phyloP scores from a whole-genome alignment of 352 stramenopile species.

The Globisporangium mamillatum region DNA sequence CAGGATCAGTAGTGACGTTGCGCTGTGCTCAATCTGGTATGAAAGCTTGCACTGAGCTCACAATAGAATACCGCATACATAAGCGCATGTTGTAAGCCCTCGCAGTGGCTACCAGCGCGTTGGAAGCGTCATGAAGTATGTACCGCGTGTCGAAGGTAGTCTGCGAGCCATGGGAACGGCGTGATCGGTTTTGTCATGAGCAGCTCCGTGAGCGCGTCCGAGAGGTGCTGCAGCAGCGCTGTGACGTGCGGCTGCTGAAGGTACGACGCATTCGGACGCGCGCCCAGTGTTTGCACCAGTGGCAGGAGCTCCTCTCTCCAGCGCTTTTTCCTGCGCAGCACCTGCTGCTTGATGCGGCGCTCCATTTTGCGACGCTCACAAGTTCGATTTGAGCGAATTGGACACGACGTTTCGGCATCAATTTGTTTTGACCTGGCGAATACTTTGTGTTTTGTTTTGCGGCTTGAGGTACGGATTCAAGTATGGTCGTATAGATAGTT shows the following conservation, averaged over 20 bases:
- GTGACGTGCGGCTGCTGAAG: constrained; percentile 30
- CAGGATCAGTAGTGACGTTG: constrained; percentile 37
- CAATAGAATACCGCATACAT: neutral
- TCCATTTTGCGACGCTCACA: constrained; percentile 1
- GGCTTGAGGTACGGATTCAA: neutral
- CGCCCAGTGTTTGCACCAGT: constrained; percentile 22
- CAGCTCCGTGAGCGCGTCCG: constrained; percentile 40
- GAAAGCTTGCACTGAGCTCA: constrained; percentile 49
- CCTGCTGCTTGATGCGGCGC: constrained; percentile 2
- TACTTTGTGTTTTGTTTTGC: neutral
- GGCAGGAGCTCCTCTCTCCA: constrained; percentile 31
- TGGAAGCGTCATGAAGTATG: neutral
- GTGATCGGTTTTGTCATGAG: constrained; percentile 44
- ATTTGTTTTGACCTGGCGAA: neutral
- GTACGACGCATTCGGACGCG: constrained; percentile 39
- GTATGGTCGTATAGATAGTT: neutral
- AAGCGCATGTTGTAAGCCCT: too few relatives aligned
- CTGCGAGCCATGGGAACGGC: constrained; percentile 51
- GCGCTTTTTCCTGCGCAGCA: constrained; percentile 20
- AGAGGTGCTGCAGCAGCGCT: constrained; percentile 50
- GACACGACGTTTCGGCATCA: neutral
- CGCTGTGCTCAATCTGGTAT: constrained; percentile 42
- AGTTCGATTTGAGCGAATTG: neutral
- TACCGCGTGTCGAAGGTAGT: constrained; percentile 58
- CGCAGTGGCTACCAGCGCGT: neutral